Conservation (phyloP, 208 protist genomes). For the Crithidia expoeki region DNA sequence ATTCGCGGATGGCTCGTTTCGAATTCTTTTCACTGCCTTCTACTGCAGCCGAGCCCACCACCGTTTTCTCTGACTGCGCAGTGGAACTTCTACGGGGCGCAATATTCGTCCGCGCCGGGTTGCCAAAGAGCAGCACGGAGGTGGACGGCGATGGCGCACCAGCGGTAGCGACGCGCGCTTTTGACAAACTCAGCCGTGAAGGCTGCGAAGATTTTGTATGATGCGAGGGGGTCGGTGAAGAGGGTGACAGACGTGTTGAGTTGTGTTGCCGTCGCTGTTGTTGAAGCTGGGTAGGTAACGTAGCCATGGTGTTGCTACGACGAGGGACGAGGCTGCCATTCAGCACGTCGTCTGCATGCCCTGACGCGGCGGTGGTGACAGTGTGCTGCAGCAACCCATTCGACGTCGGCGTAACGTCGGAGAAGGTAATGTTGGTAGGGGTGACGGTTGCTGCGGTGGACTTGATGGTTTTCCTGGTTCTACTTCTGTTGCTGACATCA, state of each 20-base stretch:
- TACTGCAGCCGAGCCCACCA: too few species aligned
- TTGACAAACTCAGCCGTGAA: neutral
- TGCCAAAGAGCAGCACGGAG: neutral
- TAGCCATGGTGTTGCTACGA: conserved; percentile 12
- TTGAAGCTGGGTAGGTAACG: conserved; percentile 1
- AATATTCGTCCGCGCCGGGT: too few species aligned
- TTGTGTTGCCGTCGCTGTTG: conserved; percentile 1
- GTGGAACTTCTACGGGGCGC: too few species aligned
- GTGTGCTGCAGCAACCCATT: conserved; percentile 13
- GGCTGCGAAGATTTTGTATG: neutral
- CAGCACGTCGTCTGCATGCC: neutral
- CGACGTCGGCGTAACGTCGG: conserved; percentile 3
- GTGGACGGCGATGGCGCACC: neutral
- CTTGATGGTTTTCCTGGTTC: neutral
- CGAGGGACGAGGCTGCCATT: neutral
- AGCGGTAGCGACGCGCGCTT: neutral
- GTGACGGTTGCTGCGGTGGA: neutral
- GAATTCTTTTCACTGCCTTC: too few species aligned
- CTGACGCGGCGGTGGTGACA: neutral
- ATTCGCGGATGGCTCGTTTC: too few species aligned
- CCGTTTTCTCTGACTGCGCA: too few species aligned
- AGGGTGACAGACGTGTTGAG: neutral
- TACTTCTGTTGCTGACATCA: neutral
- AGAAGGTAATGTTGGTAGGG: neutral
- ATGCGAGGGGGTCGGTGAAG: neutral